Conservation (phyloP, 2,329 filamentous ascomycete species). For the Nemania sp. region DNA sequence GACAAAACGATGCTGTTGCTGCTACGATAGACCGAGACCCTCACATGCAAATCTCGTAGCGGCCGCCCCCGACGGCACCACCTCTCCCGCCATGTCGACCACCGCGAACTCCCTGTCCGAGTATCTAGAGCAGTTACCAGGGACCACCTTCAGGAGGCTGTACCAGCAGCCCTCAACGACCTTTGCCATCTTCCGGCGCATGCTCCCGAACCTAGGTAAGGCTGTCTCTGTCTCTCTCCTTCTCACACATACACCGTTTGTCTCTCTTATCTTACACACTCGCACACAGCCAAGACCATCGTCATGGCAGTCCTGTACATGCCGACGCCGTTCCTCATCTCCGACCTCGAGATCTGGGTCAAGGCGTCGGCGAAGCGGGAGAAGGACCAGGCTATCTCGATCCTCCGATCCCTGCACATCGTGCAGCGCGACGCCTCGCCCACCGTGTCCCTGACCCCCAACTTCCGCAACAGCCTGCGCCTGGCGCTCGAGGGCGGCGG, state of each 20-base stretch:
- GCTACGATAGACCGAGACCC: constrained; percentile 19
- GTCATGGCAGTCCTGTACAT: constrained; percentile 96
- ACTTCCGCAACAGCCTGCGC: constrained; percentile 82
- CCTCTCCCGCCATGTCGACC: constrained; percentile 36
- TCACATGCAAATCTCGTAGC: constrained; percentile 14
- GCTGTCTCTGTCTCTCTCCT: background rate
- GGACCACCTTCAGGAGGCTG: constrained; percentile 85
- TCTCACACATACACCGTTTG: background rate
- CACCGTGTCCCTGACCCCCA: constrained; percentile 76
- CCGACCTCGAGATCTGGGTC: constrained; percentile 85
- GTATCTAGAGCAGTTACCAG: constrained; percentile 89
- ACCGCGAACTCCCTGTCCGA: constrained; percentile 66
- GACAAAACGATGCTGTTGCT: too few relatives aligned
- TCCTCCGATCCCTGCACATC: constrained; percentile 86
- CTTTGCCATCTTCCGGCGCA: constrained; percentile 93
- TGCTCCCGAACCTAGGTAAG: constrained; percentile 88
- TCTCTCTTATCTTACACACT: background rate
- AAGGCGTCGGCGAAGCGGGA: constrained; percentile 68
- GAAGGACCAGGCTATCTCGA: constrained; percentile 81
- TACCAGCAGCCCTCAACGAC: constrained; percentile 97
- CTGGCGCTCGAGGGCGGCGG: constrained; percentile 88
- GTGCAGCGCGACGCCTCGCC: constrained; percentile 72
- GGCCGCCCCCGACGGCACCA: constrained; percentile 18
- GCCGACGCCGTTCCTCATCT: constrained; percentile 75
- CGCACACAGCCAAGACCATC: constrained; percentile 77